These are phyloP conservation scores for Metroxylon sagu DNA, from an alignment of 176 grass and related monocot genomes.

Conservation along the genomic window DNA sequence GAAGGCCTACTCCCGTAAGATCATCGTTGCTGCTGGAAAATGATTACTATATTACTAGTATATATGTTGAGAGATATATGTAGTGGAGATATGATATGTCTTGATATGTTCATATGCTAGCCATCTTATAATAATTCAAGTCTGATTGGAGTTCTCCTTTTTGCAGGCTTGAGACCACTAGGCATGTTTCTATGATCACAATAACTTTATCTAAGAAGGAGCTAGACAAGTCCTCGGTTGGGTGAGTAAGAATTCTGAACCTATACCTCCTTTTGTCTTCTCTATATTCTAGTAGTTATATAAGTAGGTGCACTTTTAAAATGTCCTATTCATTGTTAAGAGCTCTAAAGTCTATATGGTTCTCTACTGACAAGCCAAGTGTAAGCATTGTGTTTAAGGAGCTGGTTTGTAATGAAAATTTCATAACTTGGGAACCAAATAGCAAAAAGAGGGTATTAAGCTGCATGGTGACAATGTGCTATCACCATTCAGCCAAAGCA, in stretches of 20 bases:
- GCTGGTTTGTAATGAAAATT: no score
- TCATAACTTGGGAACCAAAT: no score
- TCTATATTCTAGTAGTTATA: no score
- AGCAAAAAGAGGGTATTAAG: no score
- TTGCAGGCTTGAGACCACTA: slow-evolving; percentile 88
- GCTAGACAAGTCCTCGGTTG: slow-evolving; percentile 57
- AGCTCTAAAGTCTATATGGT: no score
- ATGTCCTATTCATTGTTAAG: no score
- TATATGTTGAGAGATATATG: not conserved
- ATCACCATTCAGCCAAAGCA: no score
- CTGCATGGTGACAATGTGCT: no score
- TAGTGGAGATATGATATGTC: not conserved
- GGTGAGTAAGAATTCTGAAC: slow-evolving; percentile 29
- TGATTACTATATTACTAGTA: not conserved
- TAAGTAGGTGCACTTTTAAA: no score
- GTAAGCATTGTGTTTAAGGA: no score
- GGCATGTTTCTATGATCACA: slow-evolving; percentile 89
- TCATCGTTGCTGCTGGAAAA: slow-evolving; percentile 3
- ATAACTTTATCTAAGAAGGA: slow-evolving; percentile 88
- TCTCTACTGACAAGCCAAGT: no score
- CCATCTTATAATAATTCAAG: slow-evolving; percentile 2
- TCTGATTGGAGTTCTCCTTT: not conserved
- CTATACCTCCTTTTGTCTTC: no score
- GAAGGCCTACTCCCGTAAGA: slow-evolving; percentile 97
- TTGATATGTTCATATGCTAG: not conserved